Percentiles rank a stretch among this genome's conserved stretches.
Conservation (phyloP, 1,284 basidiomycete genomes). For the Neolentinus lepideus region DNA sequence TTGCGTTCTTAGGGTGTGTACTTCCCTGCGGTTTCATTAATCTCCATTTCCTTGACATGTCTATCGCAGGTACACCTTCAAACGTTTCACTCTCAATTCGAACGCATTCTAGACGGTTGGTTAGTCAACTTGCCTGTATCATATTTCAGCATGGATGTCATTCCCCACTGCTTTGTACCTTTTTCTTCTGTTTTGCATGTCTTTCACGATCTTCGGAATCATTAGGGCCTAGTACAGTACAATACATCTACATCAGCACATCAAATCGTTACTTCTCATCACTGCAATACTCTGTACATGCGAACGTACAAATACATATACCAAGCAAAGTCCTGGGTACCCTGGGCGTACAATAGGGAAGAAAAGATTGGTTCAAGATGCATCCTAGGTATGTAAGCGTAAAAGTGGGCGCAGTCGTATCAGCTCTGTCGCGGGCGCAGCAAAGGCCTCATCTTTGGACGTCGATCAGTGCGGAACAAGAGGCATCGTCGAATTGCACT, state of each 20-base stretch:
- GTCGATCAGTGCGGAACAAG: neutral
- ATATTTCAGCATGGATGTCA: neutral
- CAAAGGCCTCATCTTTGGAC: constrained; percentile 14
- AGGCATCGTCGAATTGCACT: constrained; percentile 19
- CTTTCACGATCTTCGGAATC: neutral
- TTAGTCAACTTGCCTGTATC: neutral
- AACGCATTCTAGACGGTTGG: constrained; percentile 21
- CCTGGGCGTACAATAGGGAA: neutral
- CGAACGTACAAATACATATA: constrained; percentile 1
- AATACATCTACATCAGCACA: constrained; percentile 1
- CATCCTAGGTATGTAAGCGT: neutral
- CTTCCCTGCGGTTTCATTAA: constrained; percentile 7
- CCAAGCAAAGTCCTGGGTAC: neutral
- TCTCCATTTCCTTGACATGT: constrained; percentile 3
- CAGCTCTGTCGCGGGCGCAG: neutral
- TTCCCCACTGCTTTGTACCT: constrained; percentile 1
- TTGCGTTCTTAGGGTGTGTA: constrained; percentile 86
- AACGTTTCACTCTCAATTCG: constrained; percentile 53
- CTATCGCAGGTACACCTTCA: constrained; percentile 68
- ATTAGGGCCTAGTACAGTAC: neutral
- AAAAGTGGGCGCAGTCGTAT: neutral
- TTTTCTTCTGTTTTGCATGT: neutral
- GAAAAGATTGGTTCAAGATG: neutral
- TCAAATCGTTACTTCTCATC: neutral
- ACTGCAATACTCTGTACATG: neutral